Evolutionary conservation across 2,329 filamentous ascomycete genomes (phyloP), one percentile per base, ranked within the genome.

Genomic region (Gnomoniopsis smithogilvyi): DNA sequence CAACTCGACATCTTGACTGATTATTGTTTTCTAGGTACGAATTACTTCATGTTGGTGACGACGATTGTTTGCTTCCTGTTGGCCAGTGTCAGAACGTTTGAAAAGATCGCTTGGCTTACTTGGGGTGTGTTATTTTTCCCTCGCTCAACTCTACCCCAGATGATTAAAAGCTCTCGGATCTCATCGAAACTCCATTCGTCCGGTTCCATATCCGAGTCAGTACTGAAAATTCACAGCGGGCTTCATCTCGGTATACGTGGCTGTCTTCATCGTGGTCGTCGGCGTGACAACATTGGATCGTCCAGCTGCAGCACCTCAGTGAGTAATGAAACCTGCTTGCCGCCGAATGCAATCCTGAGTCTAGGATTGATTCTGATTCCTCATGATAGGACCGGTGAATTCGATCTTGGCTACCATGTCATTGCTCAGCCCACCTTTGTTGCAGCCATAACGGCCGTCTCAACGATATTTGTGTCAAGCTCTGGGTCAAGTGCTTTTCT

Each of bases 261-360:
- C 61, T 17, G 61, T 69, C 6, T 69, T 70, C 49, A 64, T 69
- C 46, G 66, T 70, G 17, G 67, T 69, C 6, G 63, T 69, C 8
- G 67, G 67, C 3, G 68, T 70, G 33, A 58, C 63, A 1, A 61
- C 63, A 17, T 51, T 63, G 12, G 64, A 66, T 21, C 51, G 64
- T 36, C 64, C 64, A 14, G 62, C 62, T 17, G 63, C 64, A 26
- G 64, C 64, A 24, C 64, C 64, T 6, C 59, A 63, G 38, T 41
- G 15, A 15, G 38, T 41, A 14, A n/a, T 14, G 6, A 6, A 15
- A 41, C n/a, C 12, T 41, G 38, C 38, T 3, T 3, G 6, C 38
- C 14, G 6, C n/a, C n/a, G n/a, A n/a, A 15, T n/a, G 15, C 38
- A 14, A 12, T 15, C 38, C 12, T 41, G 3, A 41, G 12, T 14